Conservation (phyloP, 805 yeast species). For the Candida cerambycidarum region DNA sequence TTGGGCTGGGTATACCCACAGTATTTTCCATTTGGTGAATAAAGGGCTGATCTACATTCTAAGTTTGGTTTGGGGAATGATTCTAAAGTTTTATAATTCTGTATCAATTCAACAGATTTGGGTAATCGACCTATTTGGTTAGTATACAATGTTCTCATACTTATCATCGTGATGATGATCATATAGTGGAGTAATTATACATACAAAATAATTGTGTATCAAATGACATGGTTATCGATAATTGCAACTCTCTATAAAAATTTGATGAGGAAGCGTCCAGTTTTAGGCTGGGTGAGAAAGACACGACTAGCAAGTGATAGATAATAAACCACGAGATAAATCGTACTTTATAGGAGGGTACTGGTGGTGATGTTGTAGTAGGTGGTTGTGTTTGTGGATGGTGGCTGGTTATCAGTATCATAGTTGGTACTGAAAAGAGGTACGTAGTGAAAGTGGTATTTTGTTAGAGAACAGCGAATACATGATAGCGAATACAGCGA, state of each 20-base stretch:
- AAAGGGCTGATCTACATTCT: conserved; percentile 63
- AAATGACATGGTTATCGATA: conserved; percentile 11
- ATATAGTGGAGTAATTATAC: conserved; percentile 2
- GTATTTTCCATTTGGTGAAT: conserved; percentile 64
- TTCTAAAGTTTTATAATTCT: conserved; percentile 38
- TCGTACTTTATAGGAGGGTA: no score
- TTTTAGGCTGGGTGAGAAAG: conserved; percentile 3
- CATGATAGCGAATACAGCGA: no score
- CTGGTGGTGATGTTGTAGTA: no score
- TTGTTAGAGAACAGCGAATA: no score
- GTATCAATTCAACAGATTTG: conserved; percentile 51
- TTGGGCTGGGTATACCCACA: conserved; percentile 74
- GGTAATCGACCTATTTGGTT: conserved; percentile 52
- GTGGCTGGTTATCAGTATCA: no score
- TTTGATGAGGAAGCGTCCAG: conserved; percentile 12
- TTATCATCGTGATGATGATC: not conserved
- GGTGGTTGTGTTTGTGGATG: no score
- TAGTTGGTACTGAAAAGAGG: no score
- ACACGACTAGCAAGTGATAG: conserved; percentile 4
- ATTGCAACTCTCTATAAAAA: conserved; percentile 2
- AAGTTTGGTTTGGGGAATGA: conserved; percentile 33
- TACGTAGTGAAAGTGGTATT: no score
- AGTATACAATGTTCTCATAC: conserved; percentile 10
- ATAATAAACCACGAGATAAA: no score
- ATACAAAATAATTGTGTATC: conserved; percentile 18